Conservation (phyloP, 768 basidiomycete species). For the Serendipita vermifera region DNA sequence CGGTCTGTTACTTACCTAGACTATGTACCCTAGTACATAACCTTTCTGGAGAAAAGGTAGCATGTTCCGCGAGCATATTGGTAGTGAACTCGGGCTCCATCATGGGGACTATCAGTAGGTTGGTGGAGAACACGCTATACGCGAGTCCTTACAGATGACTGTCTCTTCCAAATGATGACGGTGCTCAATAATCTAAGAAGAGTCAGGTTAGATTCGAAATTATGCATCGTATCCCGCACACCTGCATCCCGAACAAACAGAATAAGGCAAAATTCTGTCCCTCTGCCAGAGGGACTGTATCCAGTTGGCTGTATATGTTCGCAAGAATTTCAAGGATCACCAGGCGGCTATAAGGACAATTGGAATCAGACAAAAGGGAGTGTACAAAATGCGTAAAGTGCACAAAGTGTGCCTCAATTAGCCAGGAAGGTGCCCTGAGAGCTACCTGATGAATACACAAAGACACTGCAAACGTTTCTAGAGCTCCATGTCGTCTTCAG, state of each 20-base stretch:
- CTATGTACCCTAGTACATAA: too few relatives aligned
- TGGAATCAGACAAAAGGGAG: too few relatives aligned
- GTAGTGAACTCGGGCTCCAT: slow-evolving; percentile 6
- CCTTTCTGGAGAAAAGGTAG: too few relatives aligned
- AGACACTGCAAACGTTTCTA: too few relatives aligned
- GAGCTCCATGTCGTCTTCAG: too few relatives aligned
- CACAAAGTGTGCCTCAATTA: background rate
- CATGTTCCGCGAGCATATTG: background rate
- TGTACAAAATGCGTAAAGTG: too few relatives aligned
- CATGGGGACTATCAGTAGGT: background rate
- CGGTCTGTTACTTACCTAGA: background rate
- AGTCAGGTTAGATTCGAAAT: too few relatives aligned
- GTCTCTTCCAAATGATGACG: slow-evolving; percentile 7
- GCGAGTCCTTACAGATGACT: background rate
- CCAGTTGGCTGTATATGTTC: background rate
- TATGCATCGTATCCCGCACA: too few relatives aligned
- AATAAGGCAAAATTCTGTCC: background rate
- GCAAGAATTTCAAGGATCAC: background rate
- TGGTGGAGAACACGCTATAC: too few relatives aligned
- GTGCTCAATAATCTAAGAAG: background rate
- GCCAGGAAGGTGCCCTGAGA: too few relatives aligned
- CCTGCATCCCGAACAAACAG: background rate
- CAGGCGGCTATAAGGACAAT: background rate
- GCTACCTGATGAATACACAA: too few relatives aligned
- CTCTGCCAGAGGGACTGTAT: background rate